phyloP scores from a whole-genome alignment of 2,329 filamentous ascomycete species.

The Ceratocystis colombiana region DNA sequence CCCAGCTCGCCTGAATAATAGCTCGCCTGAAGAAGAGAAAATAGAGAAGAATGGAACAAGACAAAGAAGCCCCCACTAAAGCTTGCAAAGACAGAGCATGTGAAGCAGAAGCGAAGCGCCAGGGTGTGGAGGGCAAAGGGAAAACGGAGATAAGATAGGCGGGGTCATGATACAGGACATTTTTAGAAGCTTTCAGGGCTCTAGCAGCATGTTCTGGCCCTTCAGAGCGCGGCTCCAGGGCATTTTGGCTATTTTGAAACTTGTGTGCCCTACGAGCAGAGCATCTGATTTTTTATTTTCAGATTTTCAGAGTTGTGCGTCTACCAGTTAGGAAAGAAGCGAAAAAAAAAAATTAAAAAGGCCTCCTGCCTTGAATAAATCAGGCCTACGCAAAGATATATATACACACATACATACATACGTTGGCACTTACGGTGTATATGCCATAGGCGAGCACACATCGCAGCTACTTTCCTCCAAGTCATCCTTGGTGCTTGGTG shows the following conservation, averaged over 20 bases:
- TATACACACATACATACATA: too few relatives aligned
- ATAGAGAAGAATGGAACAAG: conserved; percentile 6
- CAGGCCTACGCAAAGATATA: too few relatives aligned
- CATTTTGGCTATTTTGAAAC: background rate
- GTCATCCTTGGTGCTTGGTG: background rate
- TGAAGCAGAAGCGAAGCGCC: background rate
- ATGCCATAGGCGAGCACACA: too few relatives aligned
- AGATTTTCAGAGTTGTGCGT: background rate
- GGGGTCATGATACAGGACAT: conserved; percentile 1
- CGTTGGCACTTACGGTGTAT: too few relatives aligned
- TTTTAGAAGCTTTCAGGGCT: too few relatives aligned
- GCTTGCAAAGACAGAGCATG: background rate
- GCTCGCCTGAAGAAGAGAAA: background rate
- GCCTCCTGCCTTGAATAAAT: too few relatives aligned
- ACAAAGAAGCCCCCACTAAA: conserved; percentile 3
- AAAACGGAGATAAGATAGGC: conserved; percentile 1
- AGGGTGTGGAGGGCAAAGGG: conserved; percentile 4
- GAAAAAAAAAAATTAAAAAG: background rate
- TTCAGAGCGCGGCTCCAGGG: background rate
- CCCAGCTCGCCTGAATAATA: background rate
- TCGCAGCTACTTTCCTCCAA: too few relatives aligned
- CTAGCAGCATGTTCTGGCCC: background rate
- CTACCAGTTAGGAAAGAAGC: background rate
- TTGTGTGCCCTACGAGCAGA: background rate
- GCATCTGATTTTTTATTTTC: background rate